Conservation (phyloP, 768 basidiomycete species). For the Hericium coralloides region DNA sequence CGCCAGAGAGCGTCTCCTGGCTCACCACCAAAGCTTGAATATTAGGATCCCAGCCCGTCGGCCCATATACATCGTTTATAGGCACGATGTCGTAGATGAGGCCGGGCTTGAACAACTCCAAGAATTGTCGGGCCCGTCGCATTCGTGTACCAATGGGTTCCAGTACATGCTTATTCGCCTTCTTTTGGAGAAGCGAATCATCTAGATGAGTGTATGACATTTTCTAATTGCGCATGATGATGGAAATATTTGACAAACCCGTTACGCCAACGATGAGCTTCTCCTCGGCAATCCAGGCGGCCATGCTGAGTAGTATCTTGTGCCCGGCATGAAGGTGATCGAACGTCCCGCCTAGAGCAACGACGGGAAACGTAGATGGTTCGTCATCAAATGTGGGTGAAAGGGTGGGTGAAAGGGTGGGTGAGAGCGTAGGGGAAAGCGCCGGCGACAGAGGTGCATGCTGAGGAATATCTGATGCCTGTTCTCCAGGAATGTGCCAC, state of each 20-base stretch:
- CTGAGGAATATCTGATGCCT: neutral
- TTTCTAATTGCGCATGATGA: neutral
- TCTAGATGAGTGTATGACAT: conserved; percentile 29
- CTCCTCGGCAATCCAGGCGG: conserved; percentile 65
- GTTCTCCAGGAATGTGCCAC: conserved; percentile 11
- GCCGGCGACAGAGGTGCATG: neutral
- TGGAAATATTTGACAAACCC: conserved; percentile 34
- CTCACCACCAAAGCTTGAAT: conserved; percentile 92
- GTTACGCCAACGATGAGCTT: conserved; percentile 91
- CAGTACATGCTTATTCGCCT: conserved; percentile 59
- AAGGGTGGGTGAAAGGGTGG: conserved; percentile 1
- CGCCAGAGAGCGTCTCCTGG: conserved; percentile 78
- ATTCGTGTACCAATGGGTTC: conserved; percentile 53
- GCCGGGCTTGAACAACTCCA: conserved; percentile 58
- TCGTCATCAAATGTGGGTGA: conserved; percentile 6
- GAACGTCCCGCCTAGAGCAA: conserved; percentile 92
- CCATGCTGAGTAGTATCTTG: conserved; percentile 93
- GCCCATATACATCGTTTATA: conserved; percentile 83
- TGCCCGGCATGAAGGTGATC: conserved; percentile 97
- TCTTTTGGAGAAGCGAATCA: conserved; percentile 60
- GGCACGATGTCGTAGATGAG: conserved; percentile 62
- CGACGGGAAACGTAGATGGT: conserved; percentile 45
- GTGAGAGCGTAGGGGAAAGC: conserved; percentile 5
- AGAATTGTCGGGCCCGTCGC: conserved; percentile 53
- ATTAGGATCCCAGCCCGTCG: conserved; percentile 78